Base-by-base conservation (phyloP, 805 yeast genomes). In the Metschnikowia colocasiae region DNA sequence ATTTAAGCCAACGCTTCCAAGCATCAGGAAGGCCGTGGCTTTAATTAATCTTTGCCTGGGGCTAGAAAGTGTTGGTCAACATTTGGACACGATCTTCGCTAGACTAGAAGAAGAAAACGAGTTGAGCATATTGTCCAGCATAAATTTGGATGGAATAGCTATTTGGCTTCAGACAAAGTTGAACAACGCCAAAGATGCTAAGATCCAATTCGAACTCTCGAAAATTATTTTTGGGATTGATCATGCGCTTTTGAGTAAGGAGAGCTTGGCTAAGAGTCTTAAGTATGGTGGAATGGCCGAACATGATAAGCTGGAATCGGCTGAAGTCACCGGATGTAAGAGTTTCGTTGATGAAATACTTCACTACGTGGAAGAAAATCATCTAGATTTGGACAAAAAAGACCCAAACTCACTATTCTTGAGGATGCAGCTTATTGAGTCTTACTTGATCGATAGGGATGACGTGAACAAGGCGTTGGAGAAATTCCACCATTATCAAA, bases 401-500 rank as follows among this genome's bases (percentile, higher is more conserved):
- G 53, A 52, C 27, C 61, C 71, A 0, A 66, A 61, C 36, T 58
- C 73, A 4, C 55, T 71, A 18, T 46, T 62, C 2, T 37, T 73
- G 10, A 50, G 77, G 27, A 47, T 65, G 16, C 63, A 64, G 35
- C 50, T 68, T 33, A 61, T 73, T 36, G 65, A 67, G 41, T 42
- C 57, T 3, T 62, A 64, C 35, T 73, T 73, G 2, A 59, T 74
- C 43, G 59, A 62, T 46, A 45, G 53, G 10, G 53, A 56, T 29
- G 60, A 69, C 39, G 51, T 71, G 9, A 59, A 64, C 7, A 50
- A 53, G 8, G 65, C 71, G 8, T 54, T 73, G 41, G 64, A 67
- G 36, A 64, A 69, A 40, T 76, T 63, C 49, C 74, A 75, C 49
- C 55, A 58, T 26, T 75, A 70, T 56, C 69, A 68, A 53, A 55